Evolutionary conservation across 495 filamentous ascomycete genomes (phyloP).

Genomic region (Aspergillus sclerotiicarbonarius): DNA sequence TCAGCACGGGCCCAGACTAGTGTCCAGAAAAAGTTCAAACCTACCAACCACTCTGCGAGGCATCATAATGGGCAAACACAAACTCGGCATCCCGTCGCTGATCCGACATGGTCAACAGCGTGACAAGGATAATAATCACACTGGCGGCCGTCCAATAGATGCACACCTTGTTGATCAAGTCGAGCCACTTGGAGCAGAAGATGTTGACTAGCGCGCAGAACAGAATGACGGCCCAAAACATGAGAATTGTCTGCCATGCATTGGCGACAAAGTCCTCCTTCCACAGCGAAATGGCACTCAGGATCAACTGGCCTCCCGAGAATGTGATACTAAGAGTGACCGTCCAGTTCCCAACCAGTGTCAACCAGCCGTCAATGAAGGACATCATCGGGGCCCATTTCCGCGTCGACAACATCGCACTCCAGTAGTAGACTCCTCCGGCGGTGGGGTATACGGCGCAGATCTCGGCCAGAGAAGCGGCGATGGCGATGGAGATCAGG

Average conservation of each 20-base stretch:
- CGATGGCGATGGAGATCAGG: constrained; percentile 66
- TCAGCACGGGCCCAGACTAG: constrained; percentile 9
- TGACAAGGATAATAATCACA: constrained; percentile 60
- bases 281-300: constrained; percentile 61
- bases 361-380: constrained; percentile 75
- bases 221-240: constrained; percentile 64
- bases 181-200: constrained; percentile 55
- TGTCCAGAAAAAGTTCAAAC: constrained; percentile 11
- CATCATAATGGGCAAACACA: constrained; percentile 63
- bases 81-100: constrained; percentile 49
- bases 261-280: constrained; percentile 60
- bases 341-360: constrained; percentile 68
- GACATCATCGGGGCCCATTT: constrained; percentile 62
- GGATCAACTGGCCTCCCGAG: constrained; percentile 57
- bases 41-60: constrained; percentile 54
- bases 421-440: constrained; percentile 74
- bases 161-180: constrained; percentile 66
- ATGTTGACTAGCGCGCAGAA: constrained; percentile 57
- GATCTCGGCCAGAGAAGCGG: constrained; percentile 74
- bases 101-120: constrained; percentile 57
- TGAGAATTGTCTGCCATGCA: constrained; percentile 60
- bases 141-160: constrained; percentile 64
- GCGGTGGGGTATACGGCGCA: constrained; percentile 70
- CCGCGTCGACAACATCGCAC: constrained; percentile 56
- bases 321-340: constrained; percentile 51